Evolutionary conservation across 148 eudicot species (phyloP).

Genomic region (Chenopodium suecicum): DNA sequence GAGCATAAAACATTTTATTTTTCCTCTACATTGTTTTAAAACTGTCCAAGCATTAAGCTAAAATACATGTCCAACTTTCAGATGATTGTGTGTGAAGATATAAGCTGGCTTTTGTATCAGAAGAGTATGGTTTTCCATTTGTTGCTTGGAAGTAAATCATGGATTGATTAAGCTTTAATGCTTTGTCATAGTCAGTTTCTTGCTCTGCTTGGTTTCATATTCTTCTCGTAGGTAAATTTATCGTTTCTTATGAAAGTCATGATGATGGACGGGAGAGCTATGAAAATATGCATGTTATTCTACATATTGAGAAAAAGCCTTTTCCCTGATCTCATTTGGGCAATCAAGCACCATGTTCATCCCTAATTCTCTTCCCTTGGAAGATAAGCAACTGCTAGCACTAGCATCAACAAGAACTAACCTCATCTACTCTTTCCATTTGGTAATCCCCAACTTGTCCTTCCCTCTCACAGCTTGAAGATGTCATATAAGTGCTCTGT

Average conservation of each 20-base stretch:
- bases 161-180: neutral
- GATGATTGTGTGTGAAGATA: neutral
- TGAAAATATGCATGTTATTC: neutral
- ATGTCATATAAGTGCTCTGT: too few species aligned
- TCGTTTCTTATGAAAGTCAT: neutral
- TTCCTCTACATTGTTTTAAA: neutral
- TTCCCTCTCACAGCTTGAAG: too few species aligned
- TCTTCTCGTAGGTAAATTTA: neutral
- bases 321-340: too few species aligned
- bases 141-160: neutral
- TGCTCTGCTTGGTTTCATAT: neutral
- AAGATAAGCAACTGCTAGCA: too few species aligned
- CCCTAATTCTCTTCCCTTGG: too few species aligned
- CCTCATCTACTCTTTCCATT: too few species aligned
- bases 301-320: too few species aligned
- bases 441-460: too few species aligned
- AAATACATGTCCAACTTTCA: neutral
- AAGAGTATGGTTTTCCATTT: neutral
- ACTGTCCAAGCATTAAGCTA: neutral
- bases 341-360: too few species aligned
- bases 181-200: neutral
- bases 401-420: too few species aligned
- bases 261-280: neutral
- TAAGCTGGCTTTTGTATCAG: neutral
- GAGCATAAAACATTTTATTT: neutral